Percentiles rank a stretch among this genome's conserved stretches.
phyloP scores from a whole-genome alignment of 306 rosid genomes.

The Dryas drummondii region DNA sequence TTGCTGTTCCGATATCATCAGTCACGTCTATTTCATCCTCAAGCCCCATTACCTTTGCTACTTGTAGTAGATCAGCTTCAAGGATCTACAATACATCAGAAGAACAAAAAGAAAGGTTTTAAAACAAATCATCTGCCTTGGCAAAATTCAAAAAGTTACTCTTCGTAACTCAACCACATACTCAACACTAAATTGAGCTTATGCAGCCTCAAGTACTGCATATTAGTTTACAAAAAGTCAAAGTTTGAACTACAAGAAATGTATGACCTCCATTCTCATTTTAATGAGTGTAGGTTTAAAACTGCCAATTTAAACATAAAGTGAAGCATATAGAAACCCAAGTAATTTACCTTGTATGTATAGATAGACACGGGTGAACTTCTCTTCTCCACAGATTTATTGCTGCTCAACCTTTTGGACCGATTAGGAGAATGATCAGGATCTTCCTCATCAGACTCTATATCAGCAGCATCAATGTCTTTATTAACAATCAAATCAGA shows the following conservation, averaged over 20 bases:
- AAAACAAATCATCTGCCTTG: slow-evolving; percentile 7
- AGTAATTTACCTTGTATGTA: slow-evolving; percentile 64
- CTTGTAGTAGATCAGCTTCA: slow-evolving; percentile 90
- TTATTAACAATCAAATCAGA: slow-evolving; percentile 33
- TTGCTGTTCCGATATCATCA: slow-evolving; percentile 81
- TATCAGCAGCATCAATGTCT: slow-evolving; percentile 32
- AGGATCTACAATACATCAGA: slow-evolving; percentile 55
- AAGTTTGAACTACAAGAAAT: background rate
- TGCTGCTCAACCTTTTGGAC: slow-evolving; percentile 43
- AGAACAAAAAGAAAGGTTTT: slow-evolving; percentile 4
- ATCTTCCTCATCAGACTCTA: slow-evolving; percentile 50
- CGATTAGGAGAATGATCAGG: slow-evolving; percentile 35
- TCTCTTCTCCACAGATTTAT: slow-evolving; percentile 47
- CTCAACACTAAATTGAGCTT: slow-evolving; percentile 1
- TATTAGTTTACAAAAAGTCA: background rate
- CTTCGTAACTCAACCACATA: background rate
- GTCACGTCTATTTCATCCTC: slow-evolving; percentile 74
- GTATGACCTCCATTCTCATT: background rate
- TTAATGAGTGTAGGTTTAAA: background rate
- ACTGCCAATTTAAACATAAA: background rate
- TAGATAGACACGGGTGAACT: slow-evolving; percentile 73
- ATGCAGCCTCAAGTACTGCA: slow-evolving; percentile 10
- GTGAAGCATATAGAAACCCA: background rate
- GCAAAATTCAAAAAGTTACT: slow-evolving; percentile 6
- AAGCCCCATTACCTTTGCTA: slow-evolving; percentile 84